Percentiles rank a stretch among this genome's conserved stretches.
These are phyloP conservation scores for Talaromyces ruber DNA, from an alignment of 495 filamentous ascomycete species.

Conservation along the genomic window DNA sequence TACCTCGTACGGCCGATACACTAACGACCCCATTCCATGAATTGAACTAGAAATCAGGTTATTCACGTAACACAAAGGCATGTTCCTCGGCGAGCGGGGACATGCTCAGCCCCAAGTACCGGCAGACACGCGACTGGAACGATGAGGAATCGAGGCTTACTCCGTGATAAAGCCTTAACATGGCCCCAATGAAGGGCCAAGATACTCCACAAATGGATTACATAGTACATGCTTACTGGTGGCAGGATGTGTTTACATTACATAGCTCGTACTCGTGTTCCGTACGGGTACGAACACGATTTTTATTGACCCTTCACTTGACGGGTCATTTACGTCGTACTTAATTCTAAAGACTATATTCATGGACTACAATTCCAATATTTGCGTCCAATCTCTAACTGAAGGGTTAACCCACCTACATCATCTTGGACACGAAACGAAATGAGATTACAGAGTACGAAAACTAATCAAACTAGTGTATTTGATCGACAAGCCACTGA, in stretches of 20 bases:
- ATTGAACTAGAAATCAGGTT: not conserved
- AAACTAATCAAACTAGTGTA: not conserved
- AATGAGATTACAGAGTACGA: not conserved
- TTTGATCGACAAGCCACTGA: not conserved
- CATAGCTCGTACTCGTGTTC: not conserved
- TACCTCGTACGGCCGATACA: not conserved
- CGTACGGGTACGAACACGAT: not conserved
- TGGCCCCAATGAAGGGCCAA: not conserved
- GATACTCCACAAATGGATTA: not conserved
- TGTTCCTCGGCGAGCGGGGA: not conserved
- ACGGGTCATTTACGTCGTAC: not conserved
- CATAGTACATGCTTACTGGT: not conserved
- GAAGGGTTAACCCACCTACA: too few species aligned
- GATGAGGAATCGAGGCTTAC: not conserved
- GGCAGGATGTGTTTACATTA: not conserved
- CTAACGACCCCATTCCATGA: not conserved
- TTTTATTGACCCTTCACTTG: not conserved
- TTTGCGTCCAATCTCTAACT: not conserved
- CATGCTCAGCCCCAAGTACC: constrained; percentile 1
- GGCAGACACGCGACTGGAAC: not conserved
- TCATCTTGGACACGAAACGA: too few species aligned
- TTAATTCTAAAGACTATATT: not conserved
- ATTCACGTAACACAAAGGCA: not conserved
- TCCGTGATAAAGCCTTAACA: not conserved
- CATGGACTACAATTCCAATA: not conserved